Percentiles rank a stretch among this genome's conserved stretches.
Conservation (phyloP, 306 rosid genomes). For the Trifolium pratense region DNA sequence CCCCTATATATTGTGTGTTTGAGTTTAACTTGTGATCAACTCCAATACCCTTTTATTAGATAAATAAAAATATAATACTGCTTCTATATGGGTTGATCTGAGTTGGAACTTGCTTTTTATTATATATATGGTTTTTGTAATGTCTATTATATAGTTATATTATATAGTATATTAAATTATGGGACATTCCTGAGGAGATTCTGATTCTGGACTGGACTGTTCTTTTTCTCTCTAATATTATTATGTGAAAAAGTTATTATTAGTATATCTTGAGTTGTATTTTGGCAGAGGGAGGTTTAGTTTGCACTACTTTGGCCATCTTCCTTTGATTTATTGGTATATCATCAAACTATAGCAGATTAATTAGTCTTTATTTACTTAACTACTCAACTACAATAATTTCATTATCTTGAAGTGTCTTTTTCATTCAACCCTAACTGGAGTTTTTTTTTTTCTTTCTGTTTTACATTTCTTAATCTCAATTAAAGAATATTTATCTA, state of each 20-base stretch:
- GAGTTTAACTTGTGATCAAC: neutral
- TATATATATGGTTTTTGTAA: neutral
- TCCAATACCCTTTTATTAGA: neutral
- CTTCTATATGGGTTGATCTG: conserved; percentile 22
- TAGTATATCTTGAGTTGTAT: neutral
- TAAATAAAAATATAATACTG: neutral
- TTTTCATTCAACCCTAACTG: neutral
- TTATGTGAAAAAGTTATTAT: neutral
- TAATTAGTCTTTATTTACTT: neutral
- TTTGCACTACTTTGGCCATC: neutral
- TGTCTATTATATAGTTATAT: neutral
- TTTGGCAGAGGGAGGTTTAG: neutral
- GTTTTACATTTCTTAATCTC: too few relatives aligned
- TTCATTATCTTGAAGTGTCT: neutral
- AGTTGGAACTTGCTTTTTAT: conserved; percentile 28
- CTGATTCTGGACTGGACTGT: neutral
- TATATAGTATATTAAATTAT: conserved; percentile 1
- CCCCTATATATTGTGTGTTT: neutral
- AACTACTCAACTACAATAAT: neutral
- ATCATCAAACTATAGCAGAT: neutral
- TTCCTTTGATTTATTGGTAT: neutral
- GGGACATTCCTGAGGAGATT: neutral
- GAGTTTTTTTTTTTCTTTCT: neutral
- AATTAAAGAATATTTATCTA: neutral
- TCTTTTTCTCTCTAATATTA: neutral